phyloP scores from a whole-genome alignment of 2,329 filamentous ascomycete species.

The Xylaria sp. region DNA sequence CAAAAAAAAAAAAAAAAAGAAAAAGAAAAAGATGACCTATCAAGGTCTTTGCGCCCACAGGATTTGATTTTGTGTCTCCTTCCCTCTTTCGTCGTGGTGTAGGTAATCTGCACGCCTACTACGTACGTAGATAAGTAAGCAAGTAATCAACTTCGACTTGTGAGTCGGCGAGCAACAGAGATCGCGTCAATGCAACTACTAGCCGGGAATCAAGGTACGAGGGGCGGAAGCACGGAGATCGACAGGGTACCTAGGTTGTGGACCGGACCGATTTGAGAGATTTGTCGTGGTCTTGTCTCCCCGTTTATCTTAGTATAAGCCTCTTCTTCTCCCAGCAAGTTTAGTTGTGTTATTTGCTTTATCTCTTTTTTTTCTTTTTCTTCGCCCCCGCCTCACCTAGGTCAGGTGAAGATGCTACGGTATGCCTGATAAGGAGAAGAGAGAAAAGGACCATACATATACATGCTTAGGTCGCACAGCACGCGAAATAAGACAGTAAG shows the following conservation, averaged over 20 bases:
- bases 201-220: neutral
- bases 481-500: conserved; percentile 19
- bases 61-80: neutral
- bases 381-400: conserved; percentile 10
- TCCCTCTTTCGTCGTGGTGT: neutral
- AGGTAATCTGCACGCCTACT: neutral
- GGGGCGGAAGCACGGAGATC: neutral
- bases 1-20: conserved; percentile 1
- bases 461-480: conserved; percentile 12
- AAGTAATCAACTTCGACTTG: neutral
- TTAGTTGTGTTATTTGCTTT: neutral
- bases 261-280: conserved; percentile 13
- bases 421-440: conserved; percentile 3
- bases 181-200: neutral
- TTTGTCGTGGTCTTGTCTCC: neutral
- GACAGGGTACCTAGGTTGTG: neutral
- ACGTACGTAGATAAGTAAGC: neutral
- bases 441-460: conserved; percentile 24
- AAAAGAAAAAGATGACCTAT: neutral
- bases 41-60: neutral
- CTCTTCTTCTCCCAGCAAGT: neutral
- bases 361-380: neutral
- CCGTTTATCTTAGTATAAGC: neutral
- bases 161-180: neutral
- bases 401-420: conserved; percentile 4